phyloP scores from a whole-genome alignment of 2,329 filamentous ascomycete species.

The Xylaria sp. region DNA sequence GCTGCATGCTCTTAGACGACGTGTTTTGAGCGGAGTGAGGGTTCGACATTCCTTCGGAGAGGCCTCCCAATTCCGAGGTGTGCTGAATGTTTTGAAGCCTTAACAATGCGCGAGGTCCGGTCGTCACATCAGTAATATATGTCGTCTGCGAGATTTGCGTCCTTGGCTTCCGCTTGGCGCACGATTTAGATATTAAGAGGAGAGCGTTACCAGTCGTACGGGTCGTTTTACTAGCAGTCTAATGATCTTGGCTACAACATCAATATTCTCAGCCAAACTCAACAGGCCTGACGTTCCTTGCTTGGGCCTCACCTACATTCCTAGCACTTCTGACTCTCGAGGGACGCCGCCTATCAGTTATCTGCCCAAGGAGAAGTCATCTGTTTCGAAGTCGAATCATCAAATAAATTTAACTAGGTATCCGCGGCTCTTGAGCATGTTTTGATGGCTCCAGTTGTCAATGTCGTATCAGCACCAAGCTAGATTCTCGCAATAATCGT shows the following conservation, averaged over 20 bases:
- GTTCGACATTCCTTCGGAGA: constrained; percentile 1
- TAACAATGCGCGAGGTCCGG: not conserved
- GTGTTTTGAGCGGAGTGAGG: constrained; percentile 4
- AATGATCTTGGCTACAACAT: constrained; percentile 22
- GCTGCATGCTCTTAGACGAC: not conserved
- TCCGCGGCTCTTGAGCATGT: constrained; percentile 3
- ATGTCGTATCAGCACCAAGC: not conserved
- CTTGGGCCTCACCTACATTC: constrained; percentile 25
- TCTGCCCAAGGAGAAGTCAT: not conserved
- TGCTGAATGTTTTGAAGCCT: not conserved
- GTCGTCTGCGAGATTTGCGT: constrained; percentile 1
- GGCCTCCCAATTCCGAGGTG: not conserved
- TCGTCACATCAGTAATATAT: constrained; percentile 6
- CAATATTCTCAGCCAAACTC: constrained; percentile 15
- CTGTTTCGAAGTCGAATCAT: not conserved
- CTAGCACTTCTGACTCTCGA: not conserved
- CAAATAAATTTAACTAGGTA: not conserved
- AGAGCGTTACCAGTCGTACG: constrained; percentile 29
- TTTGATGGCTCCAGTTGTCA: not conserved
- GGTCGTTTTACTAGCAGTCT: constrained; percentile 15
- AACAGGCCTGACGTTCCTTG: not conserved
- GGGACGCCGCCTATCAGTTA: not conserved
- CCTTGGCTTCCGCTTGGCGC: constrained; percentile 31
- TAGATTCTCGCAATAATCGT: not conserved
- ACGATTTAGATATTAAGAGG: constrained; percentile 11